Evolutionary conservation across 1,284 basidiomycete species (phyloP).

Genomic region (Phenoliferia sp.): DNA sequence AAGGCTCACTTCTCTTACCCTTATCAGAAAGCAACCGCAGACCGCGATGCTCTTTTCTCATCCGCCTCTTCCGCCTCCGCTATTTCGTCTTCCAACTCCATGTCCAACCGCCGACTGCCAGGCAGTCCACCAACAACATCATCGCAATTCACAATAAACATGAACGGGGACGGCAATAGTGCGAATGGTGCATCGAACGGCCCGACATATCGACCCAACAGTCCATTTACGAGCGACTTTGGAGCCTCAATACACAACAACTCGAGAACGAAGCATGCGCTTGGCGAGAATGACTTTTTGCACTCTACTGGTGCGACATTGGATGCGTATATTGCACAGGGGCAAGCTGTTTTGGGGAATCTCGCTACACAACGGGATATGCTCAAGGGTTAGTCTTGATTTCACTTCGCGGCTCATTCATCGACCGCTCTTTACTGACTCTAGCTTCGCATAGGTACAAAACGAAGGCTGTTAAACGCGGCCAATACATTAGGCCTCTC

Average conservation of each 20-base stretch:
- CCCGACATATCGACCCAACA: neutral
- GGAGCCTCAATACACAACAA: conserved; percentile 40
- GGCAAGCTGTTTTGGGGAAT: conserved; percentile 80
- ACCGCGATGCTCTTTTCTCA: conserved; percentile 57
- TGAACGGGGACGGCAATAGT: conserved; percentile 47
- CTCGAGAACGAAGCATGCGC: conserved; percentile 55
- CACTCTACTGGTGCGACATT: conserved; percentile 71
- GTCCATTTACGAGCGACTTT: conserved; percentile 18
- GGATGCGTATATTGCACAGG: conserved; percentile 86
- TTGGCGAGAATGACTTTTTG: conserved; percentile 80
- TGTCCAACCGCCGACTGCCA: neutral
- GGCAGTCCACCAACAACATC: neutral
- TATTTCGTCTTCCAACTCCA: conserved; percentile 10
- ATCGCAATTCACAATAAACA: conserved; percentile 42
- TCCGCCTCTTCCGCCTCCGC: conserved; percentile 12
- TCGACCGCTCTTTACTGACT: neutral
- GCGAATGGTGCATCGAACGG: conserved; percentile 37
- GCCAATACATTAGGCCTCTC: conserved; percentile 90
- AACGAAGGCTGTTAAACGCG: conserved; percentile 71
- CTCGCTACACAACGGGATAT: conserved; percentile 84
- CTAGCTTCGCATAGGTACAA: conserved; percentile 52
- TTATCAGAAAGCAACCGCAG: conserved; percentile 54
- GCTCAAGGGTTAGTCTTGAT: conserved; percentile 57
- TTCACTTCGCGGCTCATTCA: neutral
- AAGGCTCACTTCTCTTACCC: neutral